These are phyloP conservation scores for Mytilinidion resinicola DNA, from an alignment of 495 filamentous ascomycete species.

Conservation along the genomic window DNA sequence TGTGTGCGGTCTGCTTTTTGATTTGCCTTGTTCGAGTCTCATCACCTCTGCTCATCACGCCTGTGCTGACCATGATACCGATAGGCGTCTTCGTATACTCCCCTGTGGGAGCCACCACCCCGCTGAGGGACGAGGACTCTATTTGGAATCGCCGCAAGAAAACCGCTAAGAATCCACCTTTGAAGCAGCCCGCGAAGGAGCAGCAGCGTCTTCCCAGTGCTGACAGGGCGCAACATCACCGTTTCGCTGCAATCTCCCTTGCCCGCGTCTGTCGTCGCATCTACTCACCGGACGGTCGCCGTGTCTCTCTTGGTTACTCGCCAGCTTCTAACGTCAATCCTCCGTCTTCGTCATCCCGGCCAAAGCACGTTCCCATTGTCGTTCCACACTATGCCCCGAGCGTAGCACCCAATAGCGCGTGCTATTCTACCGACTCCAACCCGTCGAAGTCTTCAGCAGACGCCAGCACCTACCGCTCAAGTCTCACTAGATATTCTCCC, in stretches of 20 bases:
- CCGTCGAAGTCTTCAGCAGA: slow-evolving; percentile 18
- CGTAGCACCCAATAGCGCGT: slow-evolving; percentile 23
- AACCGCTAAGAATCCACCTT: neutral
- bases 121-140: slow-evolving; percentile 17
- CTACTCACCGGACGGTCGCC: slow-evolving; percentile 7
- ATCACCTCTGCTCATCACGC: slow-evolving; percentile 10
- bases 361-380: slow-evolving; percentile 41
- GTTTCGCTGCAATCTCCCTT: slow-evolving; percentile 17
- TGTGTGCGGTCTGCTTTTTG: too few species aligned
- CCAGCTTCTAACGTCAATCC: slow-evolving; percentile 5
- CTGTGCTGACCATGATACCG: slow-evolving; percentile 29
- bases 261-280: slow-evolving; percentile 12
- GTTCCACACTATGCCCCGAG: slow-evolving; percentile 35
- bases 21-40: neutral
- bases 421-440: slow-evolving; percentile 22
- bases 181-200: too few species aligned
- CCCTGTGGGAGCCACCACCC: slow-evolving; percentile 25
- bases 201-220: neutral
- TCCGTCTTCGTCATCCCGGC: slow-evolving; percentile 22
- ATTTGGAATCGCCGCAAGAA: slow-evolving; percentile 19
- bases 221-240: slow-evolving; percentile 11
- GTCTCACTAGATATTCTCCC: slow-evolving; percentile 25
- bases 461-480: slow-evolving; percentile 21
- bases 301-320: slow-evolving; percentile 11
- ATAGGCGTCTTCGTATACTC: slow-evolving; percentile 31